Evolutionary conservation across 768 basidiomycete species (phyloP).

Genomic region (Lactarius psammicola): DNA sequence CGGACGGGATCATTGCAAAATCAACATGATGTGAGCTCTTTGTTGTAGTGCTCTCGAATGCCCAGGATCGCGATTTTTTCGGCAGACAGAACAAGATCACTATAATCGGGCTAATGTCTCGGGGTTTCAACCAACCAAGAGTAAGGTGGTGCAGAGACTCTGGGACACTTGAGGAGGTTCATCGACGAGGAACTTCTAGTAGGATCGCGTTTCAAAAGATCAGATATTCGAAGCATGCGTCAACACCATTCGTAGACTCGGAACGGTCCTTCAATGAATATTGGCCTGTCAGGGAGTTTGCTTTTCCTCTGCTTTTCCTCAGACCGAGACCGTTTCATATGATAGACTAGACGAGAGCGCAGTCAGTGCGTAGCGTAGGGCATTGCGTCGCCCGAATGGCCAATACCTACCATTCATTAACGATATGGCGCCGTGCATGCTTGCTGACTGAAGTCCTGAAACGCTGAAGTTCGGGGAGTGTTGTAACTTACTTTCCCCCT

Average conservation of each 20-base stretch:
- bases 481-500: too few species aligned
- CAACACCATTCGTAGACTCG: not conserved
- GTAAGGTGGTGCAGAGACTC: not conserved
- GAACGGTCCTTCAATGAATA: not conserved
- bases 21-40: not conserved
- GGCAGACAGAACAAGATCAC: not conserved
- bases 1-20: conserved; percentile 36
- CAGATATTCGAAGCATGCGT: not conserved
- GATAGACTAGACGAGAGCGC: not conserved
- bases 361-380: too few species aligned
- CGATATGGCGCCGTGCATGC: too few species aligned
- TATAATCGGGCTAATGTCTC: not conserved
- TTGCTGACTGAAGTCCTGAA: too few species aligned
- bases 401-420: too few species aligned
- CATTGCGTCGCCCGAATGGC: too few species aligned
- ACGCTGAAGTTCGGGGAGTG: too few species aligned
- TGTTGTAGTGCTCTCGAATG: not conserved
- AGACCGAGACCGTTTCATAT: not conserved
- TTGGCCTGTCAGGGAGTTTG: not conserved
- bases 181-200: not conserved
- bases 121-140: not conserved
- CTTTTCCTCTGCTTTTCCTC: not conserved
- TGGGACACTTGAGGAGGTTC: not conserved
- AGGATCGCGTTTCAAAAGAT: not conserved
- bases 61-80: not conserved